Conservation (phyloP, 192 early-diverging fungal species). For the Cetraspora pellucida region DNA sequence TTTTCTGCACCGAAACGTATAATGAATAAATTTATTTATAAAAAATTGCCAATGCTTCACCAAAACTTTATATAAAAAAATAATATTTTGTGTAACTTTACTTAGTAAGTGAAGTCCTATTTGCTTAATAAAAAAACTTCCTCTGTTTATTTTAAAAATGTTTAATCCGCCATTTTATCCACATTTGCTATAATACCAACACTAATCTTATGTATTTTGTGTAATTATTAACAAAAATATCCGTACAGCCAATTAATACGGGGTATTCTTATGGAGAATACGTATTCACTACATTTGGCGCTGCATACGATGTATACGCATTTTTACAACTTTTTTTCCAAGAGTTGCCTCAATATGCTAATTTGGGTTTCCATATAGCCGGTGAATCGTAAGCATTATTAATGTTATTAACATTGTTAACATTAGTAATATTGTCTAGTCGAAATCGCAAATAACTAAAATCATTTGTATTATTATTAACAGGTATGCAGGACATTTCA, state of each 20-base stretch:
- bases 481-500: constrained; percentile 86
- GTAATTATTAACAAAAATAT: background rate
- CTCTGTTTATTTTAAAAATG: background rate
- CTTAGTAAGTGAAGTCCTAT: too few relatives aligned
- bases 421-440: constrained; percentile 23
- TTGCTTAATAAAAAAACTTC: too few relatives aligned
- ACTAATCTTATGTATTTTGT: constrained; percentile 4
- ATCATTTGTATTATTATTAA: background rate
- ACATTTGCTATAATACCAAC: too few relatives aligned
- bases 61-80: too few relatives aligned
- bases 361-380: constrained; percentile 81
- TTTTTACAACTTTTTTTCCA: constrained; percentile 93
- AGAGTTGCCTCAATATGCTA: constrained; percentile 80
- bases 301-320: constrained; percentile 86
- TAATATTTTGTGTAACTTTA: too few relatives aligned
- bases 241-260: constrained; percentile 73
- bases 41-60: too few relatives aligned
- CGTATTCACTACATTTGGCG: constrained; percentile 71
- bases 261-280: constrained; percentile 86
- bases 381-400: constrained; percentile 66
- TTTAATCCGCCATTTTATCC: constrained; percentile 11
- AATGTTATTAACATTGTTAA: background rate
- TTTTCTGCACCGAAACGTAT: too few relatives aligned
- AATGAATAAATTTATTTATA: too few relatives aligned
- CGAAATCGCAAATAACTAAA: too few relatives aligned